Conservation (phyloP, 2,329 filamentous ascomycete genomes). For the Ceratocystis ficicola region DNA sequence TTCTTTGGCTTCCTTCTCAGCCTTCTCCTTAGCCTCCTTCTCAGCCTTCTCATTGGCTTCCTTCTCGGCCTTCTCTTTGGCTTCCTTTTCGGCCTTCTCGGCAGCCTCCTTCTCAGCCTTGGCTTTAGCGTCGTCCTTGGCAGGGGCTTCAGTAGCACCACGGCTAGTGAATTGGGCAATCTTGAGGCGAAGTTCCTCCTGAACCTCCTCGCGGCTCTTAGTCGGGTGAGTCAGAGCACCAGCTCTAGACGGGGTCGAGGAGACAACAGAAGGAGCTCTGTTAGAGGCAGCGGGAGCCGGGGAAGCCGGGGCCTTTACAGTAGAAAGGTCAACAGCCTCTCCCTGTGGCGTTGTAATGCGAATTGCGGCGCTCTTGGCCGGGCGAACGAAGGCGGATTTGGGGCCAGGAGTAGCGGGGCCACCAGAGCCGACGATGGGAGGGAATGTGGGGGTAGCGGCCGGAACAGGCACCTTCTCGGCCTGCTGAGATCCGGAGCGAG, state of each 20-base stretch:
- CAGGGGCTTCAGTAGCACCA: conserved; percentile 18
- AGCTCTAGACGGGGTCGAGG: conserved; percentile 64
- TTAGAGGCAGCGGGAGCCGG: conserved; percentile 44
- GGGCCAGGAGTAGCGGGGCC: conserved; percentile 29
- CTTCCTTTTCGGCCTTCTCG: conserved; percentile 27
- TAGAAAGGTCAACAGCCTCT: conserved; percentile 60
- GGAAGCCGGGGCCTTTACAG: conserved; percentile 45
- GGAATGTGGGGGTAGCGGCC: conserved; percentile 50
- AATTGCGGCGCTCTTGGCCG: conserved; percentile 46
- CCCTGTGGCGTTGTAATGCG: conserved; percentile 75
- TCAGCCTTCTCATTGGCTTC: conserved; percentile 32
- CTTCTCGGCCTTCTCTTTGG: conserved; percentile 30
- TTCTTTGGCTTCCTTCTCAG: conserved; percentile 27
- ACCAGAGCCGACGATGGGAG: conserved; percentile 49
- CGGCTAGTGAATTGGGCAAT: conserved; percentile 49
- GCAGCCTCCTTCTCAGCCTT: conserved; percentile 27
- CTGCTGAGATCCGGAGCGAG: conserved; percentile 58
- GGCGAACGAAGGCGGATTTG: conserved; percentile 19
- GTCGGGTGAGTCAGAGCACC: conserved; percentile 53
- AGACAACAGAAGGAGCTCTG: conserved; percentile 58
- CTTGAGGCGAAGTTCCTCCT: conserved; percentile 69
- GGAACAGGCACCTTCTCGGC: conserved; percentile 45
- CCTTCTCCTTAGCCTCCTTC: conserved; percentile 28
- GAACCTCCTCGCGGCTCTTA: conserved; percentile 71
- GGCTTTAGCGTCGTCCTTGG: conserved; percentile 26